Evolutionary conservation across 148 eudicot genomes (phyloP), one percentile per base, ranked within the genome.

Genomic region (Chenopodium album): DNA sequence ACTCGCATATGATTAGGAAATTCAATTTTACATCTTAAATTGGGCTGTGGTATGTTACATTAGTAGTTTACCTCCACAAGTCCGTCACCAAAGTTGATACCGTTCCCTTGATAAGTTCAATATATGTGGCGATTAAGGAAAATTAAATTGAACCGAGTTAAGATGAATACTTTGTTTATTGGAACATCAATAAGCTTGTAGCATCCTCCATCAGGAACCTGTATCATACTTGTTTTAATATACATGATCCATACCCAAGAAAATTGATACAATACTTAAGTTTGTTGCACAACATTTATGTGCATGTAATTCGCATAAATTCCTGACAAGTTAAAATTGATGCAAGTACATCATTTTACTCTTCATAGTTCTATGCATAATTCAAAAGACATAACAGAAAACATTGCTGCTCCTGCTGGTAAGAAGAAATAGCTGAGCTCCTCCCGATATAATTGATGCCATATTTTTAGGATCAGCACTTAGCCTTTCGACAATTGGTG

Each of bases 151-250:
- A 90, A 96, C 80, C 94, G 99, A 19, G 99, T 96, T 48, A 96
- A 84, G 41, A 96, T 89, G 72, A 90, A 92, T 23, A 96, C 89
- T 86, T 96, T 96, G 86, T 89, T 89, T 82, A 96, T 92, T 11
- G 99, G 99, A 9, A 96, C 89, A 84, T 96, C 99, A 75, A 96
- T 94, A n/a, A 96, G 91, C 90, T 88, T 88, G 83, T 94, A 96
- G 83, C 94, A 92, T 66, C 99, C 99, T 82, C 99, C 99, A 86
- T 94, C 88, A 32, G 92, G 95, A 80, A 96, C 99, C 99, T 96
- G 90, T 78, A 90, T 26, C 60, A 54, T n/a, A 75, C 41, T 68
- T 46, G 63, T 75, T 26, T 47, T 17, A 77, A 52, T 77, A 44
- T 12, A 32, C n/a, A 37, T 23, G 4, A 7, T 80, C 41, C 60